Evolutionary conservation across 495 filamentous ascomycete species (phyloP), one percentile per base, ranked within the genome.

Genomic region (Arthonia radiata): DNA sequence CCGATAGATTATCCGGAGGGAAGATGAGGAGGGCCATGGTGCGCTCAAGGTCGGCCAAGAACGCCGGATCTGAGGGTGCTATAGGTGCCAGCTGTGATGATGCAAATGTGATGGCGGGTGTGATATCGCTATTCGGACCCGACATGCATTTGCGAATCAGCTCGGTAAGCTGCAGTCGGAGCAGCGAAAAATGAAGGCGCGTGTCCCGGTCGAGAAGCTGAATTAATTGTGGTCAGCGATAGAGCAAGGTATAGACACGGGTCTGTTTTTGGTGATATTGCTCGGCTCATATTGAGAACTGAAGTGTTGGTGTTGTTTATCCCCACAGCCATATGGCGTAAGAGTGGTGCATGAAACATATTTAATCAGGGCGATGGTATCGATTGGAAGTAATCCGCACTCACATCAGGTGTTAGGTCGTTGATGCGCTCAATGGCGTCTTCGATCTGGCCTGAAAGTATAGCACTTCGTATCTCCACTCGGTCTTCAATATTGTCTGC

Each of bases 281-380:
- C 52, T 44, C 49, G 64, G 67, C 58, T 93, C 83, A 92, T 90
- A 76, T 64, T 79, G 66, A 79, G 65, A 70, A 80, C 67, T 82
- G 72, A 81, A 75, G 76, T 71, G n/a, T 26, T 27, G 26, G 35
- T 67, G 71, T 71, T 78, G 61, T 70, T 73, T 78, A 61, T 92
- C 81, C 79, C 81, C 89, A 61, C 47, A 65, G 64, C 67, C 64
- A 50, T 56, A 66, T 67, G 67, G 57, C 56, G 58, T 94, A 79
- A 74, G 83, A 80, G 83, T 94, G 83, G 83, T 99, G 89, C 82
- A 94, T 93, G 86, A 89, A 80, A 81, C 65, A 59, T 45, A 47
- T 78, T 54, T 89, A 90, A 94, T 93, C 83, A 80, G 82, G 56
- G 67, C 65, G 64, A 60, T 32, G 37, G 22, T 13, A 31, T 15